Evolutionary conservation across 306 rosid species (phyloP), one percentile per base, ranked within the genome.

Genomic region (Begonia fuchsioides): DNA sequence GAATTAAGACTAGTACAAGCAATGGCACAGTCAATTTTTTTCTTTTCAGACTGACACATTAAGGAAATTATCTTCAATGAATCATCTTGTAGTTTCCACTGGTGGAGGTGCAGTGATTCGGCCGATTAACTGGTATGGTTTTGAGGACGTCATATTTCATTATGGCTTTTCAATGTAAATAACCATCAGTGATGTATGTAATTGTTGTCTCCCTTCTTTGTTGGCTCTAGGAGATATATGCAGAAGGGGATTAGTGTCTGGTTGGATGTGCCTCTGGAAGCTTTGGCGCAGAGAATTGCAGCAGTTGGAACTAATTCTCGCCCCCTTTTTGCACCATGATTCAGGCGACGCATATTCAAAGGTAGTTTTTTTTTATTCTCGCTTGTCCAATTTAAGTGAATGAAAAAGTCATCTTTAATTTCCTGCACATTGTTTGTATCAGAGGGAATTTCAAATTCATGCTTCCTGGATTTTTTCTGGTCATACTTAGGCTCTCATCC

Each of bases 41-140:
- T 56, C 47, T 18, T 63, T 70, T 67, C 76, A 90, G 98, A 81
- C 78, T 12, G 87, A 82, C 76, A 83, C 41, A 43, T 72, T 90
- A 72, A 69, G 26, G 55, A 69, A 79, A 69, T 64, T 81, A 48
- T 85, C 95, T 59, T 58, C 56, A 65, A 73, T 69, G 94, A 74
- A 49, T 50, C 75, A 20, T 54, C 54, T 65, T 41, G 92, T 90
- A 59, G 69, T 81, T 72, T 85, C 98, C 57, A 90, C 98, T 39
- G 98, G 98, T 47, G 98, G 98, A 64, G 98, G 96, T 55, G 94
- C 73, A 15, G 98, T 90, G 56, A 52, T 65, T 48, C 74, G 95
- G 70, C 82, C 87, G 18, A 71, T 82, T 63, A 90, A 90, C 76
- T 90, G 98, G 98, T 90, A 85, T 56, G 18, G 56, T 44, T 20